Base-by-base conservation (phyloP, 257 asterid species). In the Dorcoceras hygrometricum region DNA sequence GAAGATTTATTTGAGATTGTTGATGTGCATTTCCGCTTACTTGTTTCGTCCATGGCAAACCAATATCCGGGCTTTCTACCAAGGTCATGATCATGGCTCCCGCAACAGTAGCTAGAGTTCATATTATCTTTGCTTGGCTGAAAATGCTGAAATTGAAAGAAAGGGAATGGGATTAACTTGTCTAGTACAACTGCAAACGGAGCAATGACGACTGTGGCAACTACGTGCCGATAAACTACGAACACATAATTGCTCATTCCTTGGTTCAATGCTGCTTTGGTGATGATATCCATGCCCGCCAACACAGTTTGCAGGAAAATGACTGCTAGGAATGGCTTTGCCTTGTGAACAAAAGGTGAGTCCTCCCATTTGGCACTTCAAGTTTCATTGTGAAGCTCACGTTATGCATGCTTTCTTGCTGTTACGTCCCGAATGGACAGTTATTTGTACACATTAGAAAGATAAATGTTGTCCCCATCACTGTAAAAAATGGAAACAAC, bases 231-330 rank as follows among this genome's bases (percentile, higher is more conserved):
- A 61, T 93, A 90, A 54, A 90, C 99, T 8, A 86, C 95, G 54
- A 90, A 88, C 16, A 93, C 99, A 62, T 81, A 93, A 60, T 93
- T 93, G 79, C 97, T 93, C 99, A 93, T 93, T 26, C 99, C 99
- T 65, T 90, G 83, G 51, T 90, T 90, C 12, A 93, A 64, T 14
- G 99, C 99, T 26, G 83, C 92, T 79, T 93, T 93, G 18, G 95
- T 80, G 32, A 88, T 67, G 71, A 93, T 82, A 59, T 93, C 99
- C 99, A 93, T 93, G 23, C 99, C 99, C 0, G 97, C 92, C 24
- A 90, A 12, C 28, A 95, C 99, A 18, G 86, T 88, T 74, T 93
- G 99, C 53, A 93, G 71, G 71, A 93, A 93, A 22, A 86, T 59
- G 11, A 90, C 97, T 0, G 74, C 99, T 5, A 89, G 31, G 67